Evolutionary conservation across 2,329 filamentous ascomycete species (phyloP), one percentile per base, ranked within the genome.

Genomic region (Pseudocercospora crystallina): DNA sequence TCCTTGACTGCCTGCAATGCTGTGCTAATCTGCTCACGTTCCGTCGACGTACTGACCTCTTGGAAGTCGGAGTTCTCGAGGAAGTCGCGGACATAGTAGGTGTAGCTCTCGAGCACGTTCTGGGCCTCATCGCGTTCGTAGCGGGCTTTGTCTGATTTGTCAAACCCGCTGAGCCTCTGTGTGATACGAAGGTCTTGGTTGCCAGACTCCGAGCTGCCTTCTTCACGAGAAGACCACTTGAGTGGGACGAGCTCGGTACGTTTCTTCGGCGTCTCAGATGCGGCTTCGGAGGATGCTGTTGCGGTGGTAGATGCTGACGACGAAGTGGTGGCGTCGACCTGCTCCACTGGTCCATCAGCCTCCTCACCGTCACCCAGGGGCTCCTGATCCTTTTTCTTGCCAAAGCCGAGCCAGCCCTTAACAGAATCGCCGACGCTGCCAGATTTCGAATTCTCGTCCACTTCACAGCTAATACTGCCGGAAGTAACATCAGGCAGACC

Each of bases 361-460:
- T 80, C 80, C 39, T 69, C 67, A 14, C 59, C 69, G 42, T 85
- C 87, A 52, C 82, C 80, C 31, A 96, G 66, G 7, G 80, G 75
- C 56, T 81, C 79, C 71, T 96, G 87, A 49, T 92, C 88, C 73
- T 95, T 95, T 73, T 89, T 90, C 65, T 88, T 88, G 20, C 92
- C 94, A 67, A 97, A 91, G 5, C 94, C 94, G 66, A 99, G 95
- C 56, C 96, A 82, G 58, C 91, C 95, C 79, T 99, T 99, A 59
- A 97, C 89, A 37, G 90, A 91, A 65, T 96, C 92, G 41, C 96
- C 88, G 42, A 97, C 81, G 44, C 86, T 85, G 57, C 88, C 89
- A 69, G 90, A 89, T 71, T 83, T 83, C 40, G 85, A 83, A 8
- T 73, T 69, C 4, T 79, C 80, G 45, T 95, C 88, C 20, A 86